Base-by-base conservation (phyloP, 768 basidiomycete species). In the Pleurotus sapidus region DNA sequence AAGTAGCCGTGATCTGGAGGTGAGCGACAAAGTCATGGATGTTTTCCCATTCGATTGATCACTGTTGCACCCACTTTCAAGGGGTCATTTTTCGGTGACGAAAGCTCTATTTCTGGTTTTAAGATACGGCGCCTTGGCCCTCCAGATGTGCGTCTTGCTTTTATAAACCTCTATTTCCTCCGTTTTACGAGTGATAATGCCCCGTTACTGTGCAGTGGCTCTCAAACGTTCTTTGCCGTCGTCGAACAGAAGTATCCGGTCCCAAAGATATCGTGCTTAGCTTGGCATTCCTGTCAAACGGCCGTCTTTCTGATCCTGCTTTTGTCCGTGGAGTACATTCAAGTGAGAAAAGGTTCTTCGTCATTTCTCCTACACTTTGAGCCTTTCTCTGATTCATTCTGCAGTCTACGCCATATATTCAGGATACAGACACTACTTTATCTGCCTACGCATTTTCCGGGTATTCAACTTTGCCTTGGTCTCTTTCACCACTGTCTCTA, bases 321-420 rank as follows among this genome's bases (percentile, higher is more conserved):
- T n/a, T 42, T 40, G 18, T 39, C 39, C 6, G 51, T 54, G 12
- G 51, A 54, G 15, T 38, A 42, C 14, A 38, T 54, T 17, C 51
- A 54, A 54, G 39, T 39, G 7, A 54, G 24, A n/a, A n/a, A 38
- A 54, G 51, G 51, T 54, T 4, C 51, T 11, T 54, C n/a, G 20
- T 23, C 51, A 11, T 30, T 39, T 17, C 51, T 15, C 3, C 7
- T 3, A 14, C 4, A 5, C 25, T 24, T 18, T 25, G 6, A n/a
- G 24, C 24, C 51, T 11, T 54, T 42, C 1, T 38, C 34, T 30
- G 5, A 27, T 11, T 27, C n/a, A 50, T 5, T 24, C 9, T 34
- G 8, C 3, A 54, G 51, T 54, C 37, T 20, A 54, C 17, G 51
- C 51, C 17, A 23, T 54, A 34, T 43, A 54, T n/a, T 54, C 51